These are phyloP conservation scores for Tilletiaria anomala DNA, from an alignment of 1,284 basidiomycete species.

Conservation along the genomic window DNA sequence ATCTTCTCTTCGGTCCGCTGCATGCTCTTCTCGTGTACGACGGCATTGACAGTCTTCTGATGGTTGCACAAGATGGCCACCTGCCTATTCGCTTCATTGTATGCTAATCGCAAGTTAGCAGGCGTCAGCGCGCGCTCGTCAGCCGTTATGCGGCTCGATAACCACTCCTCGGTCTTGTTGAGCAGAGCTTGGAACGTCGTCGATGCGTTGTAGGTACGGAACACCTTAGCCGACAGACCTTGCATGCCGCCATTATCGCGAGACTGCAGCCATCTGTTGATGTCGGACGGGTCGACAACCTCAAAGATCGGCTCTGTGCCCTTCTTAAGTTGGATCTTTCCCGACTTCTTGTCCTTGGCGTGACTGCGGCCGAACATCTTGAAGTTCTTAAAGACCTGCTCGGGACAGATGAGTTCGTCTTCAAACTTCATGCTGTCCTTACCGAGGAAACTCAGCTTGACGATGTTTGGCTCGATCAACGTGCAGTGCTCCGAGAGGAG, in stretches of 20 bases:
- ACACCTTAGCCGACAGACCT: constrained; percentile 37
- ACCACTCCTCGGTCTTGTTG: constrained; percentile 35
- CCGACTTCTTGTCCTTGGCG: constrained; percentile 18
- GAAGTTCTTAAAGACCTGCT: constrained; percentile 35
- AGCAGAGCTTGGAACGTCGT: constrained; percentile 38
- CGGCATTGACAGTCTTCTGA: constrained; percentile 37
- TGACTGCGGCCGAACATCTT: constrained; percentile 32
- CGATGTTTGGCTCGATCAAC: constrained; percentile 18
- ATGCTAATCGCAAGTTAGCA: constrained; percentile 30
- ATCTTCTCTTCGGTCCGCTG: constrained; percentile 5
- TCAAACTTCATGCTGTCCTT: constrained; percentile 40
- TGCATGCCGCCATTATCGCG: constrained; percentile 26
- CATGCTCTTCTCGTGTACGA: constrained; percentile 4
- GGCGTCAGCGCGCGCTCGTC: constrained; percentile 30
- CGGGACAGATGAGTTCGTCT: constrained; percentile 26
- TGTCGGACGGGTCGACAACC: constrained; percentile 17
- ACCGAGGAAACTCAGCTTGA: constrained; percentile 36
- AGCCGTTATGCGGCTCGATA: constrained; percentile 19
- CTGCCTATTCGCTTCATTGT: constrained; percentile 37
- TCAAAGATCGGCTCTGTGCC: constrained; percentile 78
- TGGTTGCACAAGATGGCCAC: constrained; percentile 39
- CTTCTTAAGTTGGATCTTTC: constrained; percentile 68
- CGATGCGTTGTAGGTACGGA: constrained; percentile 40
- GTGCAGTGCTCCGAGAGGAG: constrained; percentile 35
- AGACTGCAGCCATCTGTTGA: constrained; percentile 35